Conservation (phyloP, 2,329 filamentous ascomycete species). For the Fusarium sacchari region DNA sequence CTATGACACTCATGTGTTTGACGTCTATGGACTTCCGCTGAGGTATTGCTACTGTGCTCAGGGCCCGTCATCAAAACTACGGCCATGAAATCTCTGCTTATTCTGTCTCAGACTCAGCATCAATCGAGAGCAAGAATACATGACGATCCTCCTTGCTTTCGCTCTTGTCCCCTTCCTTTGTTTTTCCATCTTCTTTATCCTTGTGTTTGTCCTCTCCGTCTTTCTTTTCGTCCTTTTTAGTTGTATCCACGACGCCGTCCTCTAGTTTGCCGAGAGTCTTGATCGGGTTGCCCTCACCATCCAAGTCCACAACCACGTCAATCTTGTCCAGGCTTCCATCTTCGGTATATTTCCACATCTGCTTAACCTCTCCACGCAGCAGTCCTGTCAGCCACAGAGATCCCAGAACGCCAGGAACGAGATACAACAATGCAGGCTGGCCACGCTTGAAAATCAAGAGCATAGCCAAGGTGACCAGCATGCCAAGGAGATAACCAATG, state of each 20-base stretch:
- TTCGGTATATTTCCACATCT: slow-evolving; percentile 88
- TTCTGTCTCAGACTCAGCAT: slow-evolving; percentile 36
- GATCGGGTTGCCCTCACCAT: slow-evolving; percentile 58
- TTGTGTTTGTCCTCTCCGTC: slow-evolving; percentile 27
- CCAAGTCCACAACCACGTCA: slow-evolving; percentile 66
- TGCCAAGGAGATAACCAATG: slow-evolving; percentile 79
- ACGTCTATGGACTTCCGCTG: neutral
- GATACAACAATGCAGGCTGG: slow-evolving; percentile 90
- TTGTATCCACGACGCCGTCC: slow-evolving; percentile 51
- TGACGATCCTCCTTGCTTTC: slow-evolving; percentile 40
- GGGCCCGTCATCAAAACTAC: neutral
- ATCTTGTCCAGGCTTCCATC: slow-evolving; percentile 66
- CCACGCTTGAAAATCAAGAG: slow-evolving; percentile 83
- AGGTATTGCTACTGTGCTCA: neutral
- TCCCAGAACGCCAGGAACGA: slow-evolving; percentile 85
- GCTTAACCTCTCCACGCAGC: slow-evolving; percentile 73
- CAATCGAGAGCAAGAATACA: slow-evolving; percentile 50
- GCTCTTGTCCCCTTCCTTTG: slow-evolving; percentile 7
- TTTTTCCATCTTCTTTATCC: slow-evolving; percentile 16
- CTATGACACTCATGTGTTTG: neutral
- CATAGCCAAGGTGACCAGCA: slow-evolving; percentile 79
- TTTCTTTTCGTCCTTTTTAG: slow-evolving; percentile 45
- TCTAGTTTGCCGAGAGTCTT: slow-evolving; percentile 52
- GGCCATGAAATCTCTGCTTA: slow-evolving; percentile 13
- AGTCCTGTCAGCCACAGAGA: slow-evolving; percentile 80